Base-by-base conservation (phyloP, 345 rosid genomes). In the Litchi chinensis region DNA sequence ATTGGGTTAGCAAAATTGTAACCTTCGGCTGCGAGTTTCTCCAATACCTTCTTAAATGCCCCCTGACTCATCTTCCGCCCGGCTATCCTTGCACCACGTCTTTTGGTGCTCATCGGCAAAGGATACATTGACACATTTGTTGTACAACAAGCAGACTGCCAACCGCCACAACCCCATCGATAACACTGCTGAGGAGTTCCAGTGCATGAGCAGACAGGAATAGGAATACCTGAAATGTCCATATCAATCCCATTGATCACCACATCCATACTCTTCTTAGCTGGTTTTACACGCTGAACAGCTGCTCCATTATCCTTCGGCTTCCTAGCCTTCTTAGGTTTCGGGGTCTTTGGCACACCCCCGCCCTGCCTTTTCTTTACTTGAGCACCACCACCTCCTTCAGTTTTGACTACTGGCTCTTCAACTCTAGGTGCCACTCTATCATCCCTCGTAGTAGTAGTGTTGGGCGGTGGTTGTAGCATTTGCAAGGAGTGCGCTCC, bases 11-110 rank as follows among this genome's bases (percentile, higher is more conserved):
- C 77, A 79, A 95, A 92, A 86, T 88, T 87, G 85, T 85, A 92
- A 32, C 97, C 98, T 84, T 94, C 99, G 28, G 92, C 91, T 15
- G 97, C 97, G 10, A 96, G 95, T 83, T 93, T 94, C 92, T 91
- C 98, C 85, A 96, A 80, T 60, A 96, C 98, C 83, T 96, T 96
- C 88, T 93, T 96, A 79, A 96, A 96, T 11, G 99, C 99, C 4
- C 99, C 99, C 80, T 90, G 95, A 56, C 99, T 96, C 99, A 96
- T 96, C 85, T 96, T 96, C 87, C 99, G 88, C 2, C 99, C 99
- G 10, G 98, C 98, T 75, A 96, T 94, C 82, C 99, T 91, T 1
- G 98, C 97, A 48, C 98, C 98, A 12, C 98, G 96, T 28, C 97
- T 84, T 74, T 96, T 96, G 52, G 97, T 94, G 89, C 97, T 93